These are phyloP conservation scores for Mycena chlorophos DNA, from an alignment of 768 basidiomycete genomes.

Conservation along the genomic window DNA sequence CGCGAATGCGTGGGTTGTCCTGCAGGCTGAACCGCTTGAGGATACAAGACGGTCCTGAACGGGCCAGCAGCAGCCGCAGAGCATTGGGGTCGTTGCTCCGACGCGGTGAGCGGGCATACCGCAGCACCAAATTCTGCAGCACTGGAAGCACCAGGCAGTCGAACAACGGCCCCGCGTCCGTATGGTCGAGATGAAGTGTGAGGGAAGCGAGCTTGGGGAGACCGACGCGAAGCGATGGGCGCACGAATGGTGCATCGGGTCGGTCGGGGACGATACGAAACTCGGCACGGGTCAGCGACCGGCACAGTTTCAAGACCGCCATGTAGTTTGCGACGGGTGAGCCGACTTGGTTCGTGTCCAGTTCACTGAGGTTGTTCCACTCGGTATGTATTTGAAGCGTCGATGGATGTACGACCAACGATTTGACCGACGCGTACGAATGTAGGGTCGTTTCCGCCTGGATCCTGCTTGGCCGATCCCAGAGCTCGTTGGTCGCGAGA, in stretches of 20 bases:
- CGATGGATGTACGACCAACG: constrained; percentile 13
- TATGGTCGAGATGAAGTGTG: constrained; percentile 5
- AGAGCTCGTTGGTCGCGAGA: constrained; percentile 1
- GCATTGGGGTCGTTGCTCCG: constrained; percentile 8
- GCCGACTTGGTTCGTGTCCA: constrained; percentile 12
- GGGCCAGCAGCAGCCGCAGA: constrained; percentile 3
- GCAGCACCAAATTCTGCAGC: constrained; percentile 14
- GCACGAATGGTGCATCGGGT: constrained; percentile 1
- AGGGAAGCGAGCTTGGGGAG: constrained; percentile 12
- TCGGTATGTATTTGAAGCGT: constrained; percentile 7
- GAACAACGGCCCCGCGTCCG: constrained; percentile 9
- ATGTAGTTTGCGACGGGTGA: constrained; percentile 4
- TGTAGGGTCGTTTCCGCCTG: constrained; percentile 12
- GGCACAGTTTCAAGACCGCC: constrained; percentile 8
- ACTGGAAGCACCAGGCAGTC: constrained; percentile 7
- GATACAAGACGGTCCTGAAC: constrained; percentile 4
- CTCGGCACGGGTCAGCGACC: constrained; percentile 13
- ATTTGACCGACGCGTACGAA: constrained; percentile 9
- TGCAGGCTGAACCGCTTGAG: constrained; percentile 12
- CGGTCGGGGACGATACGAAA: constrained; percentile 1
- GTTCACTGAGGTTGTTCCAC: constrained; percentile 13
- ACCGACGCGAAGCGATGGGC: background rate
- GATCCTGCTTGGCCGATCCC: constrained; percentile 5
- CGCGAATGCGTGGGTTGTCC: constrained; percentile 1
- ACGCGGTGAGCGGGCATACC: constrained; percentile 6